Evolutionary conservation across 1,284 basidiomycete genomes (phyloP).

Genomic region (Uromyces viciae-fabae): DNA sequence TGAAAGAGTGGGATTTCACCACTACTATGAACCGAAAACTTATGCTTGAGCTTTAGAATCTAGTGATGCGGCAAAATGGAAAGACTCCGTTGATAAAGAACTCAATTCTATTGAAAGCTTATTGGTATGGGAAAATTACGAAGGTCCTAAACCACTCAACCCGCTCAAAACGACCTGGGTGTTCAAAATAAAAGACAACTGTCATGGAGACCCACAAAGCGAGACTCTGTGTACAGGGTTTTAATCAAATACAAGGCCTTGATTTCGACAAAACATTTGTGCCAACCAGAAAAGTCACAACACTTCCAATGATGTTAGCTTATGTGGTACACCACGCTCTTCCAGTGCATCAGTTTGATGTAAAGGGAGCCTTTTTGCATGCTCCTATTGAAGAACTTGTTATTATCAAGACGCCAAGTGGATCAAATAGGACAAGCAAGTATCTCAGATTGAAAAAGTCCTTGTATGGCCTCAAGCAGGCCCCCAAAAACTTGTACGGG

Average conservation of each 20-base stretch:
- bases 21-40: slow-evolving; percentile 7
- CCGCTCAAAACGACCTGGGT: background rate
- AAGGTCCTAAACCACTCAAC: background rate
- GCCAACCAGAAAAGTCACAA: background rate
- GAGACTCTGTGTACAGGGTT: slow-evolving; percentile 12
- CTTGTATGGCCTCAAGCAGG: slow-evolving; percentile 4
- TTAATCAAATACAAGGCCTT: background rate
- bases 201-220: slow-evolving; percentile 19
- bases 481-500: slow-evolving; percentile 5
- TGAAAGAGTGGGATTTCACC: background rate
- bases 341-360: background rate
- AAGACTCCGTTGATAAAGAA: background rate
- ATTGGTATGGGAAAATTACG: background rate
- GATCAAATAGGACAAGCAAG: background rate
- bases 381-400: background rate
- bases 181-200: background rate
- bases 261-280: slow-evolving; percentile 1
- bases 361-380: background rate
- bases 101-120: background rate
- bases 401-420: background rate
- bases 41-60: background rate
- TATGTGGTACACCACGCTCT: background rate
- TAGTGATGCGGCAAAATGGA: background rate
- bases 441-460: slow-evolving; percentile 11
- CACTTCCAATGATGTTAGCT: background rate